Conservation (phyloP, 495 filamentous ascomycete genomes). For the Hypoxylon rickii region DNA sequence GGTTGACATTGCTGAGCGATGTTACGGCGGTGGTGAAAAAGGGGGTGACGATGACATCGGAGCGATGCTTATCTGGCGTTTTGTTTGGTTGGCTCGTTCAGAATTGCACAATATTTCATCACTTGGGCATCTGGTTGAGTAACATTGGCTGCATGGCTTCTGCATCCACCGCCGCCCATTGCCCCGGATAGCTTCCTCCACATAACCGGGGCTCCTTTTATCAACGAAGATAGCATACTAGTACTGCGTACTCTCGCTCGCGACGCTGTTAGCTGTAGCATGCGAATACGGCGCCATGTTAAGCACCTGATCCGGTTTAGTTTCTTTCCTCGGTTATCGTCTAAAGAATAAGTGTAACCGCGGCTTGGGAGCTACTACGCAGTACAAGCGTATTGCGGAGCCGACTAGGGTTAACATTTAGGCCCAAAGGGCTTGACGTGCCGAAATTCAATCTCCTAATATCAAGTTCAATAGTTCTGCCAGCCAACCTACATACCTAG, state of each 20-base stretch:
- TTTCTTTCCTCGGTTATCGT: conserved; percentile 21
- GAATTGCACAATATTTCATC: conserved; percentile 36
- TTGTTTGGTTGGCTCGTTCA: conserved; percentile 24
- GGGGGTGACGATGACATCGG: conserved; percentile 2
- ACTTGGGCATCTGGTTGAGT: conserved; percentile 11
- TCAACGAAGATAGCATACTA: not conserved
- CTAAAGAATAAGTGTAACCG: conserved; percentile 4
- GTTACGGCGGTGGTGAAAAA: not conserved
- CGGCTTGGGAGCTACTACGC: conserved; percentile 7
- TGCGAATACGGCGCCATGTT: conserved; percentile 28
- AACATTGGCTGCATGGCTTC: conserved; percentile 22
- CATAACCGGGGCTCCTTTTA: conserved; percentile 12
- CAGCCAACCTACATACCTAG: too few relatives aligned
- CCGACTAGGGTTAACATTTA: too few relatives aligned
- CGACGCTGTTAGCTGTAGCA: too few relatives aligned
- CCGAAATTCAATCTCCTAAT: conserved; percentile 4
- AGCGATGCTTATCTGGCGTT: not conserved
- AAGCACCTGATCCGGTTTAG: conserved; percentile 5
- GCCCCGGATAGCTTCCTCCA: conserved; percentile 31
- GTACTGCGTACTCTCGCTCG: too few relatives aligned
- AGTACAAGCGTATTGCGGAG: too few relatives aligned
- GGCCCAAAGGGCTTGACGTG: conserved; percentile 10
- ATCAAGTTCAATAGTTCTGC: not conserved
- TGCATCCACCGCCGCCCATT: conserved; percentile 20
- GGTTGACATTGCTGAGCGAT: conserved; percentile 5